phyloP scores from a whole-genome alignment of 1,139 yeast species.

The Nakaseomyces uthaithaninus region DNA sequence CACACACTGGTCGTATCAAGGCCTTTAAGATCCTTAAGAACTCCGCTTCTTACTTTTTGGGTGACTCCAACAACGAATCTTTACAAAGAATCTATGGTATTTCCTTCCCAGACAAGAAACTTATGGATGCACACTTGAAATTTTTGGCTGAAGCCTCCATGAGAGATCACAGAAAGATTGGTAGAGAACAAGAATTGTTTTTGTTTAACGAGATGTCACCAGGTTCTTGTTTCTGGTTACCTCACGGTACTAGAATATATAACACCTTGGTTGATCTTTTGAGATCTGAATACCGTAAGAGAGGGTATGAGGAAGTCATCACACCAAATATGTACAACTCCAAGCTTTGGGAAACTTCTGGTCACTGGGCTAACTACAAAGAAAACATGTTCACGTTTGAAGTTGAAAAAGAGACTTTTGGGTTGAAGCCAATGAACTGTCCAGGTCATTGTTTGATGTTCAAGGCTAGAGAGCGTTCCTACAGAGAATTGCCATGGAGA shows the following conservation, averaged over 20 bases:
- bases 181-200: conserved; percentile 92
- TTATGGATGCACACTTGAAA: conserved; percentile 90
- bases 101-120: conserved; percentile 96
- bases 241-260: conserved; percentile 96
- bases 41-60: conserved; percentile 93
- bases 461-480: conserved; percentile 80
- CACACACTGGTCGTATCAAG: conserved; percentile 95
- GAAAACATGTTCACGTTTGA: conserved; percentile 97
- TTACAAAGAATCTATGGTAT: conserved; percentile 97
- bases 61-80: conserved; percentile 87
- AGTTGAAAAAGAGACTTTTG: conserved; percentile 82
- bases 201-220: conserved; percentile 95
- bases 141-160: conserved; percentile 94
- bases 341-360: conserved; percentile 94
- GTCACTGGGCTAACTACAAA: conserved; percentile 96
- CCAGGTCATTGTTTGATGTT: conserved; percentile 95
- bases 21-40: conserved; percentile 90
- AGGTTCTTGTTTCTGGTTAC: conserved; percentile 96
- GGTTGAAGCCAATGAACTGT: conserved; percentile 97
- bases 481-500: conserved; percentile 92
- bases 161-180: conserved; percentile 96
- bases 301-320: conserved; percentile 96
- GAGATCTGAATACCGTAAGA: conserved; percentile 73
- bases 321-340: conserved; percentile 97
- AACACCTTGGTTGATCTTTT: conserved; percentile 71